Conservation (phyloP, 495 filamentous ascomycete species). For the Eremomyces bilateralis region DNA sequence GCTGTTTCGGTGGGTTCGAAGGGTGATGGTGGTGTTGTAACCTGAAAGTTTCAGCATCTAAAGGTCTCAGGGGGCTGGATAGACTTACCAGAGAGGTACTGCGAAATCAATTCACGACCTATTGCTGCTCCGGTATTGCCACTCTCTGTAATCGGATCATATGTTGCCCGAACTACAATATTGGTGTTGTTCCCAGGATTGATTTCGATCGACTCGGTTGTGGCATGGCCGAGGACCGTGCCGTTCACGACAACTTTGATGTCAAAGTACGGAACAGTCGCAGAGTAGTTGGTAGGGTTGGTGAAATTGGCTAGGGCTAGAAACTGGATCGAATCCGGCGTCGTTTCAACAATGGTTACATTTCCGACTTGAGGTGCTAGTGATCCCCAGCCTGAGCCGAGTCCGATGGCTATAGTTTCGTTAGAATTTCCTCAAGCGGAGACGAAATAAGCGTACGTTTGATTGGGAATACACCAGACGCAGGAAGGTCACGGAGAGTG, state of each 20-base stretch:
- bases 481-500: constrained; percentile 58
- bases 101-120: constrained; percentile 53
- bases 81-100: constrained; percentile 59
- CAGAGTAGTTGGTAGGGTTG: constrained; percentile 75
- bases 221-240: constrained; percentile 51
- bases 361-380: constrained; percentile 39
- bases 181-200: constrained; percentile 49
- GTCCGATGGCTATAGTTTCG: no score
- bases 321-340: constrained; percentile 41
- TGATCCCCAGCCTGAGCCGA: constrained; percentile 13
- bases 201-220: constrained; percentile 32
- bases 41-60: constrained; percentile 19
- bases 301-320: constrained; percentile 54
- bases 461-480: constrained; percentile 63
- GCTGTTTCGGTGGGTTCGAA: constrained; percentile 42
- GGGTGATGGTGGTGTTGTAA: constrained; percentile 53
- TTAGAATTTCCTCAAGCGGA: constrained; percentile 4
- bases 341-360: constrained; percentile 46
- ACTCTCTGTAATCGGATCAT: constrained; percentile 42
- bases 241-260: constrained; percentile 52
- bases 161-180: constrained; percentile 43
- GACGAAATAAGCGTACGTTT: constrained; percentile 36
- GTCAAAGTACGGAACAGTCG: constrained; percentile 54
- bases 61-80: background rate
- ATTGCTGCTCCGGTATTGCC: constrained; percentile 34